These are phyloP conservation scores for Nitzschia putrida DNA, from an alignment of 108 stramenopile species.

Conservation along the genomic window DNA sequence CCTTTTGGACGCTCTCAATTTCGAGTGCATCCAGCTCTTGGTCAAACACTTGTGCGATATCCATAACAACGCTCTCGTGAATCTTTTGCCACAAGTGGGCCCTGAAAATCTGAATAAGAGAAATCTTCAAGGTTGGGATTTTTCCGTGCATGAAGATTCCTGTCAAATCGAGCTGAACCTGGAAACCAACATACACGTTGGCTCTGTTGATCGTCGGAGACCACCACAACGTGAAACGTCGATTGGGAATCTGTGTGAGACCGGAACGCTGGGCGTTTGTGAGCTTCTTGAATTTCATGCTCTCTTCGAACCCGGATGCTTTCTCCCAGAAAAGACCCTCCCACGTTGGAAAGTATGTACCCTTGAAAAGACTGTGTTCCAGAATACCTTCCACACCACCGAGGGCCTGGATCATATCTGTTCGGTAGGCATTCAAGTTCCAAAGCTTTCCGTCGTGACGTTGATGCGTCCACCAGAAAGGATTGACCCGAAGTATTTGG, in stretches of 20 bases:
- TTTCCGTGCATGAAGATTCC: slow-evolving; percentile 99
- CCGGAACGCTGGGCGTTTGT: slow-evolving; percentile 98
- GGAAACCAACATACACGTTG: slow-evolving; percentile 99
- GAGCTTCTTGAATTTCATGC: slow-evolving; percentile 98
- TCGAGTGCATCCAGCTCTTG: slow-evolving; percentile 98
- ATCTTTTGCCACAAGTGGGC: slow-evolving; percentile 99
- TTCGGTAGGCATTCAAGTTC: slow-evolving; percentile 99
- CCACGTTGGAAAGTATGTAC: slow-evolving; percentile 99
- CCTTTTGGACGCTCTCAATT: slow-evolving; percentile 99
- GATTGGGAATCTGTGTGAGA: slow-evolving; percentile 99
- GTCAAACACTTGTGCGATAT: slow-evolving; percentile 97
- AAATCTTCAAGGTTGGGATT: slow-evolving; percentile 97
- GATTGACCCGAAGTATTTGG: slow-evolving; percentile 93
- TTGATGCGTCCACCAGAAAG: slow-evolving; percentile 99
- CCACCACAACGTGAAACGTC: slow-evolving; percentile 99
- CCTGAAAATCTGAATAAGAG: slow-evolving; percentile 89
- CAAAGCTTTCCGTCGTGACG: slow-evolving; percentile 99
- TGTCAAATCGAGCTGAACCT: slow-evolving; percentile 98
- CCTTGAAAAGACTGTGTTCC: slow-evolving; percentile 99
- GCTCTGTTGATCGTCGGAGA: slow-evolving; percentile 99
- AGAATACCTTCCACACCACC: slow-evolving; percentile 99
- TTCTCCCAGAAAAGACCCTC: slow-evolving; percentile 99
- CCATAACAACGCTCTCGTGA: slow-evolving; percentile 99
- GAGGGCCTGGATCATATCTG: slow-evolving; percentile 99
- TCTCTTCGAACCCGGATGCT: slow-evolving; percentile 97